Conservation (phyloP, 2,329 filamentous ascomycete species). For the Fusarium sp. region DNA sequence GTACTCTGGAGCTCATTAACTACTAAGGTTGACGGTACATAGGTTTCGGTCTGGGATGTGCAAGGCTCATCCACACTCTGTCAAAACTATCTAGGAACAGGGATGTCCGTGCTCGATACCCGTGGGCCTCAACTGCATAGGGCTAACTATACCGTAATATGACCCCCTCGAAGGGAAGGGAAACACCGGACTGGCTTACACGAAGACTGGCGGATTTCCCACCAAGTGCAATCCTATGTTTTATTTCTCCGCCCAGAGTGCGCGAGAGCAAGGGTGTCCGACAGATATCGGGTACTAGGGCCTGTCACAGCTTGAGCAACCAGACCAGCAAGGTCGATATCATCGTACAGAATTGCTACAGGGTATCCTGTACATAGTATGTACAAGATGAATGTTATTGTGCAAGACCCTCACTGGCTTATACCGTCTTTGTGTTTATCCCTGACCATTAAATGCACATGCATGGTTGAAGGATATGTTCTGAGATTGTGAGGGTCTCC, state of each 20-base stretch:
- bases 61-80: constrained; percentile 15
- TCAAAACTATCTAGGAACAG: constrained; percentile 21
- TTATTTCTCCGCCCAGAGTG: neutral
- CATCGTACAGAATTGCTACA: constrained; percentile 32
- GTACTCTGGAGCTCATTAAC: constrained; percentile 15
- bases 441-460: constrained; percentile 22
- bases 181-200: too few species aligned
- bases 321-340: constrained; percentile 39
- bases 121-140: constrained; percentile 4
- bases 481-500: constrained; percentile 6
- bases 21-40: constrained; percentile 14
- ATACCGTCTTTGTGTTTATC: constrained; percentile 12
- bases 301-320: constrained; percentile 1
- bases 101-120: constrained; percentile 21
- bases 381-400: constrained; percentile 12
- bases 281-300: constrained; percentile 19
- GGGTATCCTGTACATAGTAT: constrained; percentile 35
- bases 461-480: constrained; percentile 22
- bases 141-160: neutral
- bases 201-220: too few species aligned
- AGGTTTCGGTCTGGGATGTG: constrained; percentile 30
- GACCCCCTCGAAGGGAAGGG: too few species aligned
- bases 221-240: too few species aligned
- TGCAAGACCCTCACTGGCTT: constrained; percentile 15
- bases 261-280: constrained; percentile 7